Conservation (phyloP, 2,329 filamentous ascomycete genomes). For the Sporothrix dimorphospora region DNA sequence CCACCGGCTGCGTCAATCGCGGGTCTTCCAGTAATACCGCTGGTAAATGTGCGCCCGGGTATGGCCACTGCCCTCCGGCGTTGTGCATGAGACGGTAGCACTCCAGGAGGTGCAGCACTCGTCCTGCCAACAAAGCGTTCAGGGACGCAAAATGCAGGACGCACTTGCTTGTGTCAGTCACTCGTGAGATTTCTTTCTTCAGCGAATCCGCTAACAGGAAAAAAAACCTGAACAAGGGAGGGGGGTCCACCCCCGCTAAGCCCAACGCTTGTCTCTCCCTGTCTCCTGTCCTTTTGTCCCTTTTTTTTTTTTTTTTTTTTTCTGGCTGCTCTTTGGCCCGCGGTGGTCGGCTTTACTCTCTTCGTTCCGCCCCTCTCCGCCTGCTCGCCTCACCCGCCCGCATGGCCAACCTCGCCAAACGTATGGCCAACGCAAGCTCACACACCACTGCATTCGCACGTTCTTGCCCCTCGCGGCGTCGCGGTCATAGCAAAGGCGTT, state of each 20-base stretch:
- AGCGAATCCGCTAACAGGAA: conserved; percentile 25
- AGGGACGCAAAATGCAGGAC: neutral
- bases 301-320: neutral
- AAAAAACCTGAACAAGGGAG: no score
- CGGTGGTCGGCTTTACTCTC: neutral
- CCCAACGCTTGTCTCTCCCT: neutral
- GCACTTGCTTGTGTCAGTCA: neutral
- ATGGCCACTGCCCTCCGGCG: neutral
- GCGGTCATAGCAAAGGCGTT: neutral
- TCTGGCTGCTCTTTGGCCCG: neutral
- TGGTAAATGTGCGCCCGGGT: neutral
- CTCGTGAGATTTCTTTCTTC: neutral
- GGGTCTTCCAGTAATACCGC: conserved; percentile 7
- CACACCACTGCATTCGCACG: neutral
- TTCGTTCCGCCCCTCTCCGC: neutral
- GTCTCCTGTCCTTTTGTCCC: neutral
- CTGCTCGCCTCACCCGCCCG: neutral
- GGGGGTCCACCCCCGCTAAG: neutral
- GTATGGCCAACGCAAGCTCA: neutral
- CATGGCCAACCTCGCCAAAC: neutral
- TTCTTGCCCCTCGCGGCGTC: neutral
- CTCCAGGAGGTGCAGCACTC: neutral
- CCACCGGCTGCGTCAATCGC: conserved; percentile 20
- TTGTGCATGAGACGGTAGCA: neutral
- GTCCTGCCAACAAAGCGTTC: neutral